Conservation (phyloP, 306 rosid genomes). For the Malus sieversii region DNA sequence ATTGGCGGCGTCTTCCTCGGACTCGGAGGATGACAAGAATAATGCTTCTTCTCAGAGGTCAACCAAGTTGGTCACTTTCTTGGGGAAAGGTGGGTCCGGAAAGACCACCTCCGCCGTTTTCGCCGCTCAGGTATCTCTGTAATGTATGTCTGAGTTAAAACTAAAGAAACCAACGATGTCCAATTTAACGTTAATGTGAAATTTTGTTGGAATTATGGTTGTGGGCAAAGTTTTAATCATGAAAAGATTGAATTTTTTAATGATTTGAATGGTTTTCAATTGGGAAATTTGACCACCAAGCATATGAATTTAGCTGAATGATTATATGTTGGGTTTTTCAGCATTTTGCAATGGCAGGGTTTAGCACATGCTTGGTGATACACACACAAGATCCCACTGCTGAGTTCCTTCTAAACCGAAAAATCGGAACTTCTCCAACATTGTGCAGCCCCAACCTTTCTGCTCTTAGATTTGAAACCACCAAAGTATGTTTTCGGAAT, state of each 20-base stretch:
- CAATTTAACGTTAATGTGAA: neutral
- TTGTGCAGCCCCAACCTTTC: conserved; percentile 64
- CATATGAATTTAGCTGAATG: neutral
- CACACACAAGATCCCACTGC: conserved; percentile 83
- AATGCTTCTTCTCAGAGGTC: conserved; percentile 23
- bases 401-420: conserved; percentile 68
- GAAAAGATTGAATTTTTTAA: neutral
- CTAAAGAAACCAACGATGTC: neutral
- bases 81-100: conserved; percentile 96
- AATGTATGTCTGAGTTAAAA: neutral
- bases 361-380: conserved; percentile 77
- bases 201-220: neutral
- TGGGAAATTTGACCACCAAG: neutral
- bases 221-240: neutral
- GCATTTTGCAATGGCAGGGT: conserved; percentile 87
- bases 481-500: conserved; percentile 50
- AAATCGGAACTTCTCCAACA: conserved; percentile 70
- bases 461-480: conserved; percentile 89
- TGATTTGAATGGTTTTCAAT: neutral
- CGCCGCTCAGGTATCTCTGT: conserved; percentile 67
- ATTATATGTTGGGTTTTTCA: conserved; percentile 26
- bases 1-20: conserved; percentile 32
- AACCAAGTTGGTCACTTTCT: conserved; percentile 66
- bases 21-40: neutral
- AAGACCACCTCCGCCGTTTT: conserved; percentile 83